Evolutionary conservation across 2,329 filamentous ascomycete species (phyloP).

Genomic region (Aphanoascus verrucosus): DNA sequence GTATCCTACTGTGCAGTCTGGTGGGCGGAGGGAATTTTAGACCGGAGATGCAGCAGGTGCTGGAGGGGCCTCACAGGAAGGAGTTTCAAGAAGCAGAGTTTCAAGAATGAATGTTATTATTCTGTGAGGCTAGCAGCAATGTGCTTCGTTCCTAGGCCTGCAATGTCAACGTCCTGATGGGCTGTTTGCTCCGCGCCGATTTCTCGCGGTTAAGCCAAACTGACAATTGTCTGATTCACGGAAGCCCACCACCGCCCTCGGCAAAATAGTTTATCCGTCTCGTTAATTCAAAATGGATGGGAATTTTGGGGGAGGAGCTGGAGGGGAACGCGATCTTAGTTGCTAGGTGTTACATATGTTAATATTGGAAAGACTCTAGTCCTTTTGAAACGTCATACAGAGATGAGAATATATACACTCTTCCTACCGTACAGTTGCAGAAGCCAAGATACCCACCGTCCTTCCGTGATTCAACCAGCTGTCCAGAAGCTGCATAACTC

Average conservation of each 20-base stretch:
- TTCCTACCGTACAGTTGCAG: not conserved
- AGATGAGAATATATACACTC: not conserved
- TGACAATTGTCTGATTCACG: not conserved
- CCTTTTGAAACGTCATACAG: not conserved
- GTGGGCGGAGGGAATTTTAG: not conserved
- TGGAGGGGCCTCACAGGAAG: not conserved
- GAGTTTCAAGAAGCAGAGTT: no score
- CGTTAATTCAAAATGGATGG: not conserved
- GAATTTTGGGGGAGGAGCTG: not conserved
- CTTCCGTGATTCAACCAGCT: not conserved
- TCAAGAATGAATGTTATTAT: not conserved
- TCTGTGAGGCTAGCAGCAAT: no score
- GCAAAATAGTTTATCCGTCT: constrained; percentile 5
- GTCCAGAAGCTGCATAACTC: no score
- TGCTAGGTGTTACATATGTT: no score
- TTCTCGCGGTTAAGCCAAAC: no score
- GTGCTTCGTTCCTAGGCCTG: no score
- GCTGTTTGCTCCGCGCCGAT: no score
- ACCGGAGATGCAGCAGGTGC: not conserved
- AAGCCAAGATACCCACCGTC: not conserved
- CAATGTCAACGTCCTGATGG: no score
- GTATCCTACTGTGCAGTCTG: constrained; percentile 15
- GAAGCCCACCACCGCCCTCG: not conserved
- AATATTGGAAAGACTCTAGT: no score
- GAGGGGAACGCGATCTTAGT: no score